Evolutionary conservation across 2,329 filamentous ascomycete genomes (phyloP).

Genomic region (Corynespora cassiicola): DNA sequence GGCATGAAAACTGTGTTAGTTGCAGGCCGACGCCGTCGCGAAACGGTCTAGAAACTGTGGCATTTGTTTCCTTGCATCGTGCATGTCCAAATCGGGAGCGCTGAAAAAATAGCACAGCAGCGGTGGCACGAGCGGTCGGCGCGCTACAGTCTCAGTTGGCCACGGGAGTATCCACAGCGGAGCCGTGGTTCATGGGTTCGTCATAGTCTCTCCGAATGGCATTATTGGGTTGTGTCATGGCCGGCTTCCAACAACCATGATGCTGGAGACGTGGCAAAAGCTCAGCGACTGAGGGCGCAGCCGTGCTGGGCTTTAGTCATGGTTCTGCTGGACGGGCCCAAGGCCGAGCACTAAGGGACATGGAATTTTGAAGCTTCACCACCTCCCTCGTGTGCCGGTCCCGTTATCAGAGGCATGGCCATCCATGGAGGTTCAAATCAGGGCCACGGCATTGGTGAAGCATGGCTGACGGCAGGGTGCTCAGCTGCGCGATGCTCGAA

Average conservation of each 20-base stretch:
- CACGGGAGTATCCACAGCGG: slow-evolving; percentile 27
- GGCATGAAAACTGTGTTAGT: slow-evolving; percentile 18
- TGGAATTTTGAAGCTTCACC: slow-evolving; percentile 8
- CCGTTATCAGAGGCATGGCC: slow-evolving; percentile 6
- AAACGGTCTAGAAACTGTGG: slow-evolving; percentile 30
- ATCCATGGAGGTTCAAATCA: slow-evolving; percentile 7
- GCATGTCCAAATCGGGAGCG: slow-evolving; percentile 19
- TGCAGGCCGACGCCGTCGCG: slow-evolving; percentile 21
- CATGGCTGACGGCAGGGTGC: slow-evolving; percentile 10
- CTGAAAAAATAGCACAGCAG: slow-evolving; percentile 15
- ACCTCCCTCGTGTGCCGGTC: slow-evolving; percentile 12
- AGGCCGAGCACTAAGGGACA: slow-evolving; percentile 16
- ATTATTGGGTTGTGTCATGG: slow-evolving; percentile 36
- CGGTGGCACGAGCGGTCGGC: slow-evolving; percentile 13
- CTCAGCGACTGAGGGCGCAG: slow-evolving; percentile 20
- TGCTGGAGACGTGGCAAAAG: slow-evolving; percentile 27
- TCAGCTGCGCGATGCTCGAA: slow-evolving; percentile 27
- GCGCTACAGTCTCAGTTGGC: slow-evolving; percentile 24
- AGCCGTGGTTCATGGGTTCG: slow-evolving; percentile 26
- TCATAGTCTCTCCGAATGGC: slow-evolving; percentile 33
- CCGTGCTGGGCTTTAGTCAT: slow-evolving; percentile 20
- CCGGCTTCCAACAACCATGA: slow-evolving; percentile 17
- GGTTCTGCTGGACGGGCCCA: slow-evolving; percentile 8
- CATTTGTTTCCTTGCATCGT: slow-evolving; percentile 28
- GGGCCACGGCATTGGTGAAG: slow-evolving; percentile 14